Evolutionary conservation across 805 yeast genomes (phyloP).

Genomic region (Saccharomycopsis guyanensis): DNA sequence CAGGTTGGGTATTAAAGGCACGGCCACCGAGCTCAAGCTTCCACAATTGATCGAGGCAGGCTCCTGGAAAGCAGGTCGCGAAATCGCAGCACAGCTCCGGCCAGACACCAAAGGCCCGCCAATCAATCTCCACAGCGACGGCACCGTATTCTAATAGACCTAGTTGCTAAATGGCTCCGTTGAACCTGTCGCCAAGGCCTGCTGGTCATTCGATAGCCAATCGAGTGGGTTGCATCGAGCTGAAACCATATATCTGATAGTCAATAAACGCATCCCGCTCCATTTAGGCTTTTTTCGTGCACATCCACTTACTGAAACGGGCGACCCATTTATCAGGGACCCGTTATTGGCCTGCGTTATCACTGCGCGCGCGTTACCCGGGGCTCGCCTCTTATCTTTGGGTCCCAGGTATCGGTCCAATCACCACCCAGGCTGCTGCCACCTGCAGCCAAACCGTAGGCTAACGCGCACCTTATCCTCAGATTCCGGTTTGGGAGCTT

Average conservation of each 20-base stretch:
- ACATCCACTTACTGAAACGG: neutral
- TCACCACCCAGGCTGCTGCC: neutral
- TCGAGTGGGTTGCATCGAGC: too few relatives aligned
- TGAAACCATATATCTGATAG: too few relatives aligned
- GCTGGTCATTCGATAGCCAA: too few relatives aligned
- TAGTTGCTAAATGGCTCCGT: too few relatives aligned
- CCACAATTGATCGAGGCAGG: constrained; percentile 66
- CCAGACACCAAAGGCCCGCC: constrained; percentile 52
- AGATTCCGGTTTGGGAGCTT: neutral
- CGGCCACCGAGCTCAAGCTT: constrained; percentile 30
- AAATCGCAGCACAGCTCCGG: constrained; percentile 45
- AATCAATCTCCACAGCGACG: constrained; percentile 53
- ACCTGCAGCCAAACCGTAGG: neutral
- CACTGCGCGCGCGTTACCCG: neutral
- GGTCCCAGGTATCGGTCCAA: neutral
- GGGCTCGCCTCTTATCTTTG: neutral
- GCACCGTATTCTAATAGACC: constrained; percentile 55
- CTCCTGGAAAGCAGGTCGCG: constrained; percentile 59
- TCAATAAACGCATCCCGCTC: too few relatives aligned
- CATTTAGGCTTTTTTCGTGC: too few relatives aligned
- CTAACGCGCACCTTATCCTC: neutral
- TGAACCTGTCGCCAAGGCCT: too few relatives aligned
- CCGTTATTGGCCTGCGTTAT: neutral
- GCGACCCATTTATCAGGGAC: neutral
- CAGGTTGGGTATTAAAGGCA: constrained; percentile 30